These are phyloP conservation scores for Pseudocercospora crystallina DNA, from an alignment of 2,329 filamentous ascomycete species.

Conservation along the genomic window DNA sequence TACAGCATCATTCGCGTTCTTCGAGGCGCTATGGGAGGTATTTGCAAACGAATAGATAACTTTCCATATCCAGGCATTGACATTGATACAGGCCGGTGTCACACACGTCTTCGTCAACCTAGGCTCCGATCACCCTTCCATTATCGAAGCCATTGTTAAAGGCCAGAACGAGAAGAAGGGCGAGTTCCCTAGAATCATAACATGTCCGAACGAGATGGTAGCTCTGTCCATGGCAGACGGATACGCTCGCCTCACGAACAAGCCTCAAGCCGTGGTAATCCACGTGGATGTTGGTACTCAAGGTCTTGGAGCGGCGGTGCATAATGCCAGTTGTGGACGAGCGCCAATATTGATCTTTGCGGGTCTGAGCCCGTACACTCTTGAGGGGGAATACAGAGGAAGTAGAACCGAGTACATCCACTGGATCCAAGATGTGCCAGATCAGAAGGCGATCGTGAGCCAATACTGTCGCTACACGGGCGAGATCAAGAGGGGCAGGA, in stretches of 20 bases:
- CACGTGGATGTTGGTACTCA: conserved; percentile 83
- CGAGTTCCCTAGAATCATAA: conserved; percentile 71
- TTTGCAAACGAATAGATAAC: conserved; percentile 2
- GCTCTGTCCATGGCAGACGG: conserved; percentile 77
- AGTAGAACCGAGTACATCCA: conserved; percentile 82
- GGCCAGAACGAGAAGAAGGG: conserved; percentile 66
- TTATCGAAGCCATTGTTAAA: conserved; percentile 78
- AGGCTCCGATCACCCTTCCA: conserved; percentile 71
- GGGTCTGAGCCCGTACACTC: conserved; percentile 72
- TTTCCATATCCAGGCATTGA: neutral
- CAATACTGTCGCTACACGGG: conserved; percentile 84
- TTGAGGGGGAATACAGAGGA: conserved; percentile 74
- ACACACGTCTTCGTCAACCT: conserved; percentile 66
- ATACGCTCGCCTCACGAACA: conserved; percentile 69
- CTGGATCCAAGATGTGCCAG: conserved; percentile 81
- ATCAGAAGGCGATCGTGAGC: conserved; percentile 75
- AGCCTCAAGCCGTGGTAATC: conserved; percentile 74
- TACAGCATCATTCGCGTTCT: conserved; percentile 78
- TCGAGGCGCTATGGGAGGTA: conserved; percentile 75
- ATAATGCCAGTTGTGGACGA: conserved; percentile 74
- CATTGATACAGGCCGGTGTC: conserved; percentile 50
- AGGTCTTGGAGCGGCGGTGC: conserved; percentile 72
- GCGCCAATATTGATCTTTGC: conserved; percentile 77
- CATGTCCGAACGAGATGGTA: conserved; percentile 84
- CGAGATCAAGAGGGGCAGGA: conserved; percentile 80